phyloP scores from a whole-genome alignment of 192 early-diverging fungal genomes.

The Linnemannia schmuckeri region DNA sequence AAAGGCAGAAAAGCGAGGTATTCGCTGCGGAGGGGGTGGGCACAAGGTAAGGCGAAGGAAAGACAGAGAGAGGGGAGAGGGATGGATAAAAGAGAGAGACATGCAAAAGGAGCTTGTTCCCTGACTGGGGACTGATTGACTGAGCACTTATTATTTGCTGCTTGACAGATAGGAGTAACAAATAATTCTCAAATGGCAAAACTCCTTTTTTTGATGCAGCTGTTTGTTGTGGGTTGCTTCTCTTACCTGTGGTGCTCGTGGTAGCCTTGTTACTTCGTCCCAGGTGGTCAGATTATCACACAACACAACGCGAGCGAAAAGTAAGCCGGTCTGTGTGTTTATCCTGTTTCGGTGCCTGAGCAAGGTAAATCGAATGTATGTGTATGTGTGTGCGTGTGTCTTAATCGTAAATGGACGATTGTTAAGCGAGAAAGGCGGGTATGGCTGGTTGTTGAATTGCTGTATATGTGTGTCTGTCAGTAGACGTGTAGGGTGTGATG shows the following conservation, averaged over 20 bases:
- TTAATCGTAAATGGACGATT: not conserved
- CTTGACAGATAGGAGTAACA: not conserved
- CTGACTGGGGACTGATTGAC: not conserved
- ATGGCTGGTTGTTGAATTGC: not conserved
- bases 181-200: not conserved
- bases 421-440: not conserved
- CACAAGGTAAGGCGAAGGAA: not conserved
- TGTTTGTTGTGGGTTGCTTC: not conserved
- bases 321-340: not conserved
- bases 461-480: not conserved
- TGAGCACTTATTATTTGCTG: not conserved
- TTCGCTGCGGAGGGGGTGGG: not conserved
- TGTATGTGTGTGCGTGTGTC: not conserved
- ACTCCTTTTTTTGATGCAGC: not conserved
- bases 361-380: not conserved
- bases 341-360: not conserved
- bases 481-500: not conserved
- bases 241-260: not conserved
- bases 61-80: not conserved
- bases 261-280: not conserved
- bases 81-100: not conserved
- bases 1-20: not conserved
- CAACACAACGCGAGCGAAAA: not conserved
- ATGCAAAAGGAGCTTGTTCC: not conserved
- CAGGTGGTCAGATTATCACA: not conserved